Evolutionary conservation across 2,329 filamentous ascomycete genomes (phyloP).

Genomic region (Diplodia sapinea): DNA sequence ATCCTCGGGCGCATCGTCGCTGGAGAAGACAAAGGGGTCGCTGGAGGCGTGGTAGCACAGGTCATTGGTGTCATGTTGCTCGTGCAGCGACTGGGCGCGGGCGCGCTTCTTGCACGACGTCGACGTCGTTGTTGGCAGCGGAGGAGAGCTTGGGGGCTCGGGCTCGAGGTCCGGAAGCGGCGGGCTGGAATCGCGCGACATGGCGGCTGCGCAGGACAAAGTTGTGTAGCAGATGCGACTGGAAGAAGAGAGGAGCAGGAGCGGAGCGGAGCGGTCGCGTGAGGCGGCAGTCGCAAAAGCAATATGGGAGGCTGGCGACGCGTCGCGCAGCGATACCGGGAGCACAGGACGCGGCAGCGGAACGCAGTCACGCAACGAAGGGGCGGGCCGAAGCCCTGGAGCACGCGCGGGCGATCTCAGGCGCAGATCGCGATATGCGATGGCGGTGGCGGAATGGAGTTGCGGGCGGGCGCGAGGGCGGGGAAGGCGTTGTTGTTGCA

Average conservation of each 20-base stretch:
- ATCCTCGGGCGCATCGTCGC: constrained; percentile 65
- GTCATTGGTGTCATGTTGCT: constrained; percentile 18
- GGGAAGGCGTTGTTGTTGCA: constrained; percentile 15
- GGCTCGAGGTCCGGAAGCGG: constrained; percentile 24
- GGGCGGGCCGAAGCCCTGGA: constrained; percentile 26
- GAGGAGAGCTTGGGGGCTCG: constrained; percentile 31
- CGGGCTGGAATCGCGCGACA: constrained; percentile 30
- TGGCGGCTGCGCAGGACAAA: not conserved
- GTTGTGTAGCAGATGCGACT: constrained; percentile 14
- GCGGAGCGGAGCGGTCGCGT: constrained; percentile 1
- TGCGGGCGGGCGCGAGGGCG: not conserved
- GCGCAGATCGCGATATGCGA: not conserved
- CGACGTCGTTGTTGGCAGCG: constrained; percentile 17
- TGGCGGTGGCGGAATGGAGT: constrained; percentile 1
- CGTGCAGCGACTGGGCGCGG: constrained; percentile 24
- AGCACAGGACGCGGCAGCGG: constrained; percentile 7
- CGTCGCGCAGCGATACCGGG: constrained; percentile 30
- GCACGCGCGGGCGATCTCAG: not conserved
- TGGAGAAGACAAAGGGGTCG: constrained; percentile 73
- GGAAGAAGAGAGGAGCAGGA: constrained; percentile 7
- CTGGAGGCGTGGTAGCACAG: constrained; percentile 58
- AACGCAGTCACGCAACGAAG: constrained; percentile 23
- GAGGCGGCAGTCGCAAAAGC: constrained; percentile 14
- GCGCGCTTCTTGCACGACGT: constrained; percentile 29
- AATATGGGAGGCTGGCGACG: constrained; percentile 25